These are phyloP conservation scores for Jacaranda mimosifolia DNA, from an alignment of 257 asterid genomes.

Conservation along the genomic window DNA sequence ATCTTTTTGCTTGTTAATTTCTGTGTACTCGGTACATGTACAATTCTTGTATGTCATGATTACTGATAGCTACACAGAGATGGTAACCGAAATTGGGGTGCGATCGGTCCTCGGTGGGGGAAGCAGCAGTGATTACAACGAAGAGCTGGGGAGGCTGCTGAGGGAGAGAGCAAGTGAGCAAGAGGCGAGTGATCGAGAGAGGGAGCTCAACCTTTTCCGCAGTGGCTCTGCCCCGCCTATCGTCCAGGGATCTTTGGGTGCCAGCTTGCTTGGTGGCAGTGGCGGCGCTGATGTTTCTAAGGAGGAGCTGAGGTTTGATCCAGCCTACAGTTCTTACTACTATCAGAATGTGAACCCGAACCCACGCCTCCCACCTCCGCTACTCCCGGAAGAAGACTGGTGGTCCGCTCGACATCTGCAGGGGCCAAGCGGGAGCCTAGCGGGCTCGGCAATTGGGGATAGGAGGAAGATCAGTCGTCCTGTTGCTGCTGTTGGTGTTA, in stretches of 20 bases:
- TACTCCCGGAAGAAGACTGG: constrained; percentile 59
- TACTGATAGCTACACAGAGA: constrained; percentile 55
- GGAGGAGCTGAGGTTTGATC: constrained; percentile 82
- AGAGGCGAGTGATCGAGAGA: constrained; percentile 55
- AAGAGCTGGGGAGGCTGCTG: constrained; percentile 59
- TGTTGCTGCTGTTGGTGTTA: neutral
- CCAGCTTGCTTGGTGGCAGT: constrained; percentile 41
- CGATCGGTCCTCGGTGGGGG: constrained; percentile 46
- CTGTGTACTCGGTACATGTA: neutral
- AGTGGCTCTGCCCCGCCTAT: constrained; percentile 84
- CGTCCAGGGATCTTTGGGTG: constrained; percentile 59
- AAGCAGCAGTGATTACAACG: constrained; percentile 49
- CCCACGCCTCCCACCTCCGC: constrained; percentile 68
- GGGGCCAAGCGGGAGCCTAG: constrained; percentile 43
- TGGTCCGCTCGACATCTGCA: constrained; percentile 51
- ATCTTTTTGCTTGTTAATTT: constrained; percentile 2
- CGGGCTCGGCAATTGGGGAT: constrained; percentile 58
- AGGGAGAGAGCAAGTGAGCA: constrained; percentile 50
- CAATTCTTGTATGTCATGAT: constrained; percentile 45
- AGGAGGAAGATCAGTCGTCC: constrained; percentile 51
- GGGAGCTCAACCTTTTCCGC: constrained; percentile 59
- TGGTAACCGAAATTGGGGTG: constrained; percentile 59
- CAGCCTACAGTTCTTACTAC: constrained; percentile 66
- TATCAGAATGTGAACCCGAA: constrained; percentile 72
- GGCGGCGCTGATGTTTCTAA: constrained; percentile 43